Evolutionary conservation across 495 filamentous ascomycete species (phyloP).

Genomic region (Xylaria telfairii): DNA sequence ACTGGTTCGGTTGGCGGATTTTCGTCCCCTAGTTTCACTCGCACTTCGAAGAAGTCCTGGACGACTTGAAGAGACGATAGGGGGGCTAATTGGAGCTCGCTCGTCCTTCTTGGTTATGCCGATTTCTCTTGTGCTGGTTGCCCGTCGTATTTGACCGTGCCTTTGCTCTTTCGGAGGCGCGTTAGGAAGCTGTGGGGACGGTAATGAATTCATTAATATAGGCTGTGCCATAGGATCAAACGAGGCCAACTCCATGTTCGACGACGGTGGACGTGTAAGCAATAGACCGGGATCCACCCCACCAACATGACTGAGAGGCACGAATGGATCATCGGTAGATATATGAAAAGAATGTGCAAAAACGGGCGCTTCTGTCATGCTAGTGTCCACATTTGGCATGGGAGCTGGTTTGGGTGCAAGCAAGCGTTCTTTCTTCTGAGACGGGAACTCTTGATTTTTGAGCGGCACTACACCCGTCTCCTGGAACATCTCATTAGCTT

Average conservation of each 20-base stretch:
- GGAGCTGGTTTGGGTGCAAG: constrained; percentile 48
- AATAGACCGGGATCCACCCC: constrained; percentile 55
- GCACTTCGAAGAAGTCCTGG: constrained; percentile 67
- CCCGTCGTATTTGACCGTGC: constrained; percentile 47
- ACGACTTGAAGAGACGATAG: constrained; percentile 54
- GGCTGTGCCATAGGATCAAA: constrained; percentile 45
- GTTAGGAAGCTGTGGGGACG: constrained; percentile 34
- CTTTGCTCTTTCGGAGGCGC: constrained; percentile 35
- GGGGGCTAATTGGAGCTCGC: constrained; percentile 58
- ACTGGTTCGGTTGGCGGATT: constrained; percentile 36
- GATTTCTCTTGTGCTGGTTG: constrained; percentile 49
- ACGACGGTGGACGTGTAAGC: constrained; percentile 53
- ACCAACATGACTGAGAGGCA: constrained; percentile 42
- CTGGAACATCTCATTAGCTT: constrained; percentile 54
- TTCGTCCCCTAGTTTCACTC: constrained; percentile 57
- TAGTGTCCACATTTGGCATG: constrained; percentile 44
- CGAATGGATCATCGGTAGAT: constrained; percentile 50
- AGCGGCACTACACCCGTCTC: constrained; percentile 40
- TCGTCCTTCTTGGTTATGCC: constrained; percentile 44
- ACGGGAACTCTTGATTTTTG: constrained; percentile 39
- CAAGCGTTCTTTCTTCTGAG: constrained; percentile 37
- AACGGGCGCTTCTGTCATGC: constrained; percentile 44
- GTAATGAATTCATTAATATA: constrained; percentile 34
- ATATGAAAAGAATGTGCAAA: constrained; percentile 47
- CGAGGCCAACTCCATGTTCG: constrained; percentile 46